Evolutionary conservation across 228 moss, liverwort and hornwort genomes (phyloP), one percentile per base, ranked within the genome.

Genomic region (Sphagnum magellanicum): DNA sequence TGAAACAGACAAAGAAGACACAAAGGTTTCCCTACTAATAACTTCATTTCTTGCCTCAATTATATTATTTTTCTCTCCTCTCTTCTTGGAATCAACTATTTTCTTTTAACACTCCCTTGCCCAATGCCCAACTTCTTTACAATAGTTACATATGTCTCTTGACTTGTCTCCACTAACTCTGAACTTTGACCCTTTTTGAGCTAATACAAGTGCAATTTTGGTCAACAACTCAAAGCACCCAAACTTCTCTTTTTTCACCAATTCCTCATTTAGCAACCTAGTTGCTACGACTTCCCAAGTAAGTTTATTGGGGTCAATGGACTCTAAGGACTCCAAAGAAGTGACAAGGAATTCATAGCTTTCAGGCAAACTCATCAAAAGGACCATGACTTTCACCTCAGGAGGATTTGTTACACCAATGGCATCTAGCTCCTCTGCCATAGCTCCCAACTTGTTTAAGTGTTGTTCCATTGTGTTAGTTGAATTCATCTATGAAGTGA

Each of bases 161-260:
- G 32, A 32, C 3, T 32, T 32, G 32, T 32, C 32, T 32, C 32
- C 3, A 32, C 32, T 32, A 32, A 32, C 3, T 32, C 0, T 3
- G 3, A 3, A 32, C 32, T 32, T 3, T 32, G 3, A 32, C 32
- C 32, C 32, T 3, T 32, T 32, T 32, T 32, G 32, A 32, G 32
- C 32, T 32, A 32, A 32, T 32, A 32, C 1, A 3, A 32, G 3
- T 32, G 32, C 32, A 32, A 32, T 32, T 2, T 32, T 3, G 1
- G 0, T 32, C 3, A 3, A 3, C 32, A 32, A 32, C 3, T 32
- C 0, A 0, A 3, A 32, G 3, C 3, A 32, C 3, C 3, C 3
- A 57, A 4, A 8, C 2, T 13, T 57, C 8, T 13, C 13, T 57
- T 4, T 57, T 57, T 3, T 57, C 55, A 57, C 1, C 8, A 57